Evolutionary conservation across 208 protist species (phyloP), one percentile per base, ranked within the genome.

Genomic region (Trypanosoma brucei): DNA sequence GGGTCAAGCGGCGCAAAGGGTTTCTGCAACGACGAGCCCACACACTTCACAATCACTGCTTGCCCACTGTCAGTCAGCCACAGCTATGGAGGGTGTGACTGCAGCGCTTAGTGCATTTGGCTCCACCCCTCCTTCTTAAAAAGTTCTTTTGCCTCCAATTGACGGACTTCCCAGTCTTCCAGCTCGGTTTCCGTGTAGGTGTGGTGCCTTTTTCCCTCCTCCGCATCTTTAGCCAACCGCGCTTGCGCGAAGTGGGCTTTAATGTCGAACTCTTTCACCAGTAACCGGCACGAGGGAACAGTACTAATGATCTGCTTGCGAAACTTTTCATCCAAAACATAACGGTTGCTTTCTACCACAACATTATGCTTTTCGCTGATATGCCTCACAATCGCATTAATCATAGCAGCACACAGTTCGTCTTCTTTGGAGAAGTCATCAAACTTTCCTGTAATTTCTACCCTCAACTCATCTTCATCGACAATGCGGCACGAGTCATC

Each of bases 101-200:
- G 22, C 22, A 22, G 22, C 22, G 22, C 22, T 22, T 22, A 22
- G 22, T 22, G 44, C 0, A 72, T n/a, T 31, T 39, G 42, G 2
- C 84, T 65, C 85, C 88, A 94, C 7, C 81, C 88, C 31, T 94
- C 88, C 7, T 81, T 59, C 59, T 77, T 86, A 51, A 76, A 55
- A 5, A 33, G 44, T n/a, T 50, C 62, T 40, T 79, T 62, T 0
- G 73, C 70, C 3, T 70, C 75, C 3, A 59, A 50, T 37, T 79
- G 83, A 34, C 40, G 38, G 11, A 55, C 55, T 9, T 67, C 55
- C 62, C 84, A 66, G n/a, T 72, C 70, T 45, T 91, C 82, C 33
- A 94, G 61, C 65, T 87, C 76, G 37, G 70, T 52, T 38, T 76
- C 51, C 1, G 69, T 69, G 11, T 79, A 81, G 34, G 59, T 56